Base-by-base conservation (phyloP, 768 basidiomycete genomes). In the Leccinum subgranulosum region DNA sequence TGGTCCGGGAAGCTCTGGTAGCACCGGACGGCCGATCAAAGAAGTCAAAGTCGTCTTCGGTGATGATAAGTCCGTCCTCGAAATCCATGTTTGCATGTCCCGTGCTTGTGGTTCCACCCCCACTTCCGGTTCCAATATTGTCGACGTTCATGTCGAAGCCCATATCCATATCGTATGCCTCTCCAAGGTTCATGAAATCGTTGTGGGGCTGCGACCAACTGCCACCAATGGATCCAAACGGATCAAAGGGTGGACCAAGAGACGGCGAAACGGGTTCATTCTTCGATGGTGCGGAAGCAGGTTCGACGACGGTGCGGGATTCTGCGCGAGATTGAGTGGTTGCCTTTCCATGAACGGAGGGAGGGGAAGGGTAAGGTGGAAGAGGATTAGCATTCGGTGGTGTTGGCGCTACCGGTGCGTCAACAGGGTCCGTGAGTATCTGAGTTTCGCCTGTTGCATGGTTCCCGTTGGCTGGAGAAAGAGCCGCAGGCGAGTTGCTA, bases 11-110 rank as follows among this genome's bases (percentile, higher is more conserved):
- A 36, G 64, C 34, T 31, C 70, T 66, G 8, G 66, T 53, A 46
- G 64, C 56, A 28, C 62, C 58, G 1, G 80, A 75, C 0, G 84
- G 85, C 25, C 77, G 78, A 66, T 94, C 90, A 67, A 93, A 94
- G 72, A 91, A 94, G 68, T 83, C 87, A 70, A 94, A 94, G 70
- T 94, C 92, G 55, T 92, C 92, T 52, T 94, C 92, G 0, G 92
- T 92, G 50, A 73, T 71, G 23, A 60, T 64, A 64, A 93, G 86
- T 1, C 77, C 80, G 21, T 84, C 81, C 33, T 86, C 84, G 53
- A 82, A 82, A 45, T 82, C 83, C 70, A 79, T 71, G 51, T 72
- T 72, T 51, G 71, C 68, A 39, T 64, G 69, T 6, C 56, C 67
- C 31, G 66, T 58, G 45, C 60, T 63, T 29, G 65, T 57, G 19